Evolutionary conservation across 495 filamentous ascomycete genomes (phyloP).

Genomic region (Gamarada debralockiae): DNA sequence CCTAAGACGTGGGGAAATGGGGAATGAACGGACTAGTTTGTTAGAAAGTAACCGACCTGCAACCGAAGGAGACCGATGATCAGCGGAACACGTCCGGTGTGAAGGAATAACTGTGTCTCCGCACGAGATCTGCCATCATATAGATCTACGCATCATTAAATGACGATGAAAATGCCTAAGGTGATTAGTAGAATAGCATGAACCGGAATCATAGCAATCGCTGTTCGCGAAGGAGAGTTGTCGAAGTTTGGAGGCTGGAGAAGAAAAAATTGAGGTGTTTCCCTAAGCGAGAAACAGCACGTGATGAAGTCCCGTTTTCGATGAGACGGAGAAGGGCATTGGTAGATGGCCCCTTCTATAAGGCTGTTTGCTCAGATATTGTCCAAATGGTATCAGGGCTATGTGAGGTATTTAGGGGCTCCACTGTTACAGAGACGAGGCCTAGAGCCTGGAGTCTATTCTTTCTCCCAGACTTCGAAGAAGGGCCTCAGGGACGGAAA

Average conservation of each 20-base stretch:
- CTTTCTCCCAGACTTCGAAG: too few relatives aligned
- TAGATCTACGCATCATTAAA: too few relatives aligned
- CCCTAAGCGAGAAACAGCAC: too few relatives aligned
- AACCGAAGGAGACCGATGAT: not conserved
- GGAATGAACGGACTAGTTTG: not conserved
- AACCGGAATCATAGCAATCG: not conserved
- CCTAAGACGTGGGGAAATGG: not conserved
- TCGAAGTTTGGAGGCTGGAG: not conserved
- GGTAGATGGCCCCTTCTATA: too few relatives aligned
- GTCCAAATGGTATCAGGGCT: too few relatives aligned
- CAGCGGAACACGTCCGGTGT: not conserved
- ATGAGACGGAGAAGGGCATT: too few relatives aligned
- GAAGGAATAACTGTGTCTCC: not conserved
- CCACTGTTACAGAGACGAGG: too few relatives aligned
- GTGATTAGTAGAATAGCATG: not conserved
- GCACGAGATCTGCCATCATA: not conserved
- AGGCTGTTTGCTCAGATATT: too few relatives aligned
- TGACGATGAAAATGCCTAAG: not conserved
- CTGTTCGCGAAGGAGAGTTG: not conserved
- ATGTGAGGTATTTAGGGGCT: too few relatives aligned
- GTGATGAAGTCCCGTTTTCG: too few relatives aligned
- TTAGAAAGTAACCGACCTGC: not conserved
- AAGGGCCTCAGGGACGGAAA: not conserved
- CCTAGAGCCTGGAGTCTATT: too few relatives aligned
- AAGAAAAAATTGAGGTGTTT: not conserved